Evolutionary conservation across 75 land plant species (phyloP), one percentile per base, ranked within the genome.

Genomic region (Selaginella moellendorffii): DNA sequence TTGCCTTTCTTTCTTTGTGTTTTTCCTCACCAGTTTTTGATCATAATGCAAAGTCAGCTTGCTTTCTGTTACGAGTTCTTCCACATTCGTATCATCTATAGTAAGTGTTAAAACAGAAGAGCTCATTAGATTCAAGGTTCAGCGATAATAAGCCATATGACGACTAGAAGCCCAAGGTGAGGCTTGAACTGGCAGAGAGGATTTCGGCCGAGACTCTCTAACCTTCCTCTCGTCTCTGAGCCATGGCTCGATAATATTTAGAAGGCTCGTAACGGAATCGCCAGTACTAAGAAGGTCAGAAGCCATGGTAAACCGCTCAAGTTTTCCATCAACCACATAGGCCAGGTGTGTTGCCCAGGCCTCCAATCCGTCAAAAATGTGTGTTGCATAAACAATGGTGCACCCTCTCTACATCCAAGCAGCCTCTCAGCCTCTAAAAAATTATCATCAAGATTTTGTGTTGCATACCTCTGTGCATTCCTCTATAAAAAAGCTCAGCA

Each of bases 61-160:
- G n/a, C n/a, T n/a, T n/a, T n/a, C n/a, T n/a, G n/a, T n/a, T n/a
- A n/a, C n/a, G n/a, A n/a, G n/a, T n/a, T n/a, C n/a, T n/a, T n/a
- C n/a, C n/a, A n/a, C n/a, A n/a, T n/a, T n/a, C n/a, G n/a, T n/a
- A n/a, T n/a, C n/a, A n/a, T 36, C 5, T 36, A 36, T 36, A 36
- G 10, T 36, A 36, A 36, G 14, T 36, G 46, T n/a, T n/a, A 14
- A 9, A 65, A 52, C 18, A 54, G 51, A 19, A 63, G 10, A 1
- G 25, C 42, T 54, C 1, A 25, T 5, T 64, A 26, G 10, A 54
- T 22, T 12, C 27, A 8, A n/a, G 28, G 28, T 72, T 81, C 66
- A 88, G 26, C 96, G 78, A 64, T 93, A 93, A 63, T 93, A 93
- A 0, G 98, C 98, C 98, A 93, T 93, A 64, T 93, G 98, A 29